Conservation (phyloP, 2,329 filamentous ascomycete genomes). For the Claviceps paspali region DNA sequence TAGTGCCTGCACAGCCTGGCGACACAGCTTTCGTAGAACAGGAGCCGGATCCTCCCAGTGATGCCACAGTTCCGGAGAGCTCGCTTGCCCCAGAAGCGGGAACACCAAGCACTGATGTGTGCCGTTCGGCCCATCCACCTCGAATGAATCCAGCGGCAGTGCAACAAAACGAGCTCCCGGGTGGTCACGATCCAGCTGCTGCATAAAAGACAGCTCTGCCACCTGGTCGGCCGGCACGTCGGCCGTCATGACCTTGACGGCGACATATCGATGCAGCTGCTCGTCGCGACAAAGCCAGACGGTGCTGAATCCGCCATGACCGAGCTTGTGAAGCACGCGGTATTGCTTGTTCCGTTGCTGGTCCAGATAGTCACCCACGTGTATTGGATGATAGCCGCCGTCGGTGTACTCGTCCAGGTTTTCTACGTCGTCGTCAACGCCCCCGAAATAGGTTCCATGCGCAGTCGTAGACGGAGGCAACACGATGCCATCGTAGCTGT, state of each 20-base stretch:
- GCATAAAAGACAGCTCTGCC: conserved; percentile 2
- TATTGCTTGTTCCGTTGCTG: conserved; percentile 18
- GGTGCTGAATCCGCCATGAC: conserved; percentile 26
- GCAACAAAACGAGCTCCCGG: conserved; percentile 4
- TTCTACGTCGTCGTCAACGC: conserved; percentile 6
- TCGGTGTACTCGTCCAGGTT: conserved; percentile 15
- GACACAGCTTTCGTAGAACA: conserved; percentile 9
- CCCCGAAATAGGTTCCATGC: conserved; percentile 5
- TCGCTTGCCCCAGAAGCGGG: conserved; percentile 12
- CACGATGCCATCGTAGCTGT: conserved; percentile 3
- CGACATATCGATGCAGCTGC: conserved; percentile 14
- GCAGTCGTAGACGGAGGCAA: background rate
- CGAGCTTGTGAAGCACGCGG: conserved; percentile 27
- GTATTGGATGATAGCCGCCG: conserved; percentile 28
- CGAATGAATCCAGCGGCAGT: conserved; percentile 12
- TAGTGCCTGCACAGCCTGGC: conserved; percentile 11
- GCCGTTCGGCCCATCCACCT: conserved; percentile 13
- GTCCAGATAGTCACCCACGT: conserved; percentile 22
- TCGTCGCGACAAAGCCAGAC: conserved; percentile 26
- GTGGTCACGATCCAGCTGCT: background rate
- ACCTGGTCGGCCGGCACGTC: conserved; percentile 5
- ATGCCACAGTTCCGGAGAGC: conserved; percentile 7
- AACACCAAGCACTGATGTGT: conserved; percentile 13
- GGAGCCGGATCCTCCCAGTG: conserved; percentile 2
- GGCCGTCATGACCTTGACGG: conserved; percentile 18